Evolutionary conservation across 1,139 yeast genomes (phyloP).

Genomic region (Suhomyces chickasaworum): DNA sequence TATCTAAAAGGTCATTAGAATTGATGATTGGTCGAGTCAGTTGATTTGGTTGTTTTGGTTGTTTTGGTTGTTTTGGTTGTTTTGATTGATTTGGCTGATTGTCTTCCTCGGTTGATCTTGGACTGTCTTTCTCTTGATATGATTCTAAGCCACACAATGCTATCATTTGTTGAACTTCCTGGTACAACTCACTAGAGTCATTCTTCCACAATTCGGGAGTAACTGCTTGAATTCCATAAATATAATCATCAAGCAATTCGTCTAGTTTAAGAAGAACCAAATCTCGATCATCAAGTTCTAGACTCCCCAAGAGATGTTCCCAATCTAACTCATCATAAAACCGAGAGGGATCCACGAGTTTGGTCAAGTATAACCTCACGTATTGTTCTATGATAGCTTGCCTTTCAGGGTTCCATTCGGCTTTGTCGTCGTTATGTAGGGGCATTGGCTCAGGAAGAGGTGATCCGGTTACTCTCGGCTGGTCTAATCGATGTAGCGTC

Average conservation of each 20-base stretch:
- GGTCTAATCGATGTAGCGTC: not conserved
- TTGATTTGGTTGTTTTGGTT: too few relatives aligned
- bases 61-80: too few relatives aligned
- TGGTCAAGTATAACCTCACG: constrained; percentile 15
- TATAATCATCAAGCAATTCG: constrained; percentile 24
- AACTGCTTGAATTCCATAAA: constrained; percentile 12
- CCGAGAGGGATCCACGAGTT: constrained; percentile 17
- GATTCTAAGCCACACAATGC: constrained; percentile 5
- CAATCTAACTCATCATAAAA: constrained; percentile 25
- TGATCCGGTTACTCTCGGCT: not conserved
- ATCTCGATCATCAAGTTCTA: constrained; percentile 21
- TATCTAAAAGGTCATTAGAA: too few relatives aligned
- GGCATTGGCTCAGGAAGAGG: constrained; percentile 1
- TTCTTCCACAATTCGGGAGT: constrained; percentile 6
- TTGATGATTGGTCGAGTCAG: too few relatives aligned
- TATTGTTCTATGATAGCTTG: constrained; percentile 22
- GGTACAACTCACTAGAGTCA: constrained; percentile 1
- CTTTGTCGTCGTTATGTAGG: not conserved
- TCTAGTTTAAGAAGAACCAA: constrained; percentile 26
- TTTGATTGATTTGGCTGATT: too few relatives aligned
- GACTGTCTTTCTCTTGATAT: not conserved
- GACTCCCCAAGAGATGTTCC: constrained; percentile 17
- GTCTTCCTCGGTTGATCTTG: not conserved
- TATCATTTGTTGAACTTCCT: constrained; percentile 2
- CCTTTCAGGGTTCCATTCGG: constrained; percentile 24